These are phyloP conservation scores for Pholiota microspora DNA, from an alignment of 768 basidiomycete species.

Conservation along the genomic window DNA sequence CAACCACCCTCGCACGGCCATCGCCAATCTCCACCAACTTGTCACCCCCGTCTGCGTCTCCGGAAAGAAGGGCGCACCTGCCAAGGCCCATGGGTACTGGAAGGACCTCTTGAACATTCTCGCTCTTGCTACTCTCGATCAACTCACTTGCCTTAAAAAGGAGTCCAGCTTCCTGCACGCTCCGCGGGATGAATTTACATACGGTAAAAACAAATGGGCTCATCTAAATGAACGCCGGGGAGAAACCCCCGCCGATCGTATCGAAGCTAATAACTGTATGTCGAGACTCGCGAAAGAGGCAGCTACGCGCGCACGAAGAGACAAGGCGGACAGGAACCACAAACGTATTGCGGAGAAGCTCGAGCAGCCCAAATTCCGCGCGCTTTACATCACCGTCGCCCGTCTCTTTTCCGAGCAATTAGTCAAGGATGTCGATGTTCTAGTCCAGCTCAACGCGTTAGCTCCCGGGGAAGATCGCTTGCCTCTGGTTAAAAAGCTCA, in stretches of 20 bases:
- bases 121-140: conserved; percentile 51
- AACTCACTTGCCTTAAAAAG: conserved; percentile 34
- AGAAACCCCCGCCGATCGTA: neutral
- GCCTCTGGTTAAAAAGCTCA: conserved; percentile 39
- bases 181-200: conserved; percentile 10
- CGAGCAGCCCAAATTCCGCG: conserved; percentile 48
- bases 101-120: conserved; percentile 75
- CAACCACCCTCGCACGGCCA: conserved; percentile 71
- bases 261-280: neutral
- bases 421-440: conserved; percentile 41
- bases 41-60: conserved; percentile 48
- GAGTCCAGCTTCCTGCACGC: conserved; percentile 29
- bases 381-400: conserved; percentile 61
- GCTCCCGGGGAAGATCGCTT: conserved; percentile 26
- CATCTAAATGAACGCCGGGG: conserved; percentile 1
- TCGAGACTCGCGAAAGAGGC: conserved; percentile 14
- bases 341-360: conserved; percentile 40
- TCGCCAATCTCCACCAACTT: conserved; percentile 54
- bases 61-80: conserved; percentile 23
- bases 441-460: conserved; percentile 35
- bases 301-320: conserved; percentile 24
- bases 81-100: conserved; percentile 57
- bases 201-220: conserved; percentile 4
- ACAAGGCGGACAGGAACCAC: conserved; percentile 26
- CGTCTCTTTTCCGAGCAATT: conserved; percentile 58